Evolutionary conservation across 768 basidiomycete species (phyloP), one percentile per base, ranked within the genome.

Genomic region (Russula sp.): DNA sequence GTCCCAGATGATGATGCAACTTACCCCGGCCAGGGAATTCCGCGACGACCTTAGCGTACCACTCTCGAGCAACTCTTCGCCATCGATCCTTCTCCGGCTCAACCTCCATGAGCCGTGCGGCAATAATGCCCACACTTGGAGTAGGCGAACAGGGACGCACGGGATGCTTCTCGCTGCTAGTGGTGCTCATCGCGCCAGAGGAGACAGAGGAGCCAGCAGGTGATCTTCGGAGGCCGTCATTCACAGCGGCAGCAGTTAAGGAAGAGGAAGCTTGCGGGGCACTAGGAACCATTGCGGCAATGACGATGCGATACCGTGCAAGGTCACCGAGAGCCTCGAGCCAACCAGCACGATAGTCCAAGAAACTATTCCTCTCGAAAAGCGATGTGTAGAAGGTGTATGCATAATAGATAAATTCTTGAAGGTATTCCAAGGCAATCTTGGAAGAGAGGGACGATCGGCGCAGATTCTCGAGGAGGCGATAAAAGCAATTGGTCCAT

Each of bases 241-340:
- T 3, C 5, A 87, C 74, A 0, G 87, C 86, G 61, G 85, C 81
- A 5, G 79, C 67, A 0, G 86, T 88, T 46, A 90, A 79, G 0
- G 79, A 73, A 20, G 78, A 76, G 14, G 69, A 56, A 14, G 65
- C 20, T 40, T 63, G 57, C 5, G 80, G 72, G 38, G 77, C 79
- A 30, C 81, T 80, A 30, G 83, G 80, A 32, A 90, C 81, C 81
- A 94, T 86, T 36, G 86, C 88, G n/a, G 92, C 90, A n/a, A 98
- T 91, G 1, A 89, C 88, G 91, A 97, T 96, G 57, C 90, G 84
- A 74, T 98, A 98, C 40, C 95, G 82, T 0, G 97, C 94, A 34
- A 99, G 82, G 75, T 99, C 97, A 26, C 97, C 97, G 18, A 99
- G 85, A 4, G 95, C 93, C 74, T 99, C 97, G 57, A 98, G 84